Evolutionary conservation across 148 eudicot genomes (phyloP), one percentile per base, ranked within the genome.

Genomic region (Rhododendron henanense): DNA sequence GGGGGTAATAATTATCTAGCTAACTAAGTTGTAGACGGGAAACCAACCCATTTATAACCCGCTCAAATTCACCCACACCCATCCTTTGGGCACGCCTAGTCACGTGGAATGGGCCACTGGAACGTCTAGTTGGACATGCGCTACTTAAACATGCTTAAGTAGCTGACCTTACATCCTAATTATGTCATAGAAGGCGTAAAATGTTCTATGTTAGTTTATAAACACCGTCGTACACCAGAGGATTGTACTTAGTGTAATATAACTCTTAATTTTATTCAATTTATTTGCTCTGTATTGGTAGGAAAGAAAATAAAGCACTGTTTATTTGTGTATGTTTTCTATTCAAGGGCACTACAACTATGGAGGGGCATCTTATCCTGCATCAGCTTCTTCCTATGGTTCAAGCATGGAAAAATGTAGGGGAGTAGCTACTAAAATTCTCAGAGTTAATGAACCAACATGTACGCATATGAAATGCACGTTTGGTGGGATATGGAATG

Each of bases 401-500:
- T 90, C 96, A 55, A 90, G 94, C 89, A 84, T 91, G 86, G 85
- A 86, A 15, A 88, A 90, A 81, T 97, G 99, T 87, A 90, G 88
- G 87, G 89, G 83, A 63, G 87, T 88, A 53, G 93, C 98, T 35
- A 78, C 78, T 19, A 93, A 93, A 90, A 98, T 98, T 84, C 91
- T 97, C 79, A 93, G 87, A 92, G 93, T 93, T 73, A 94, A 97
- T 90, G 98, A 94, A 89, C 88, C 96, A 84, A 90, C 96, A 55
- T 97, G 99, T 69, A 94, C 93, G 59, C 98, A 97, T 90, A 97
- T 95, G 99, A 95, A 95, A 84, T 97, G 99, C 91, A 94, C 98
- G 15, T 97, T 97, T 87, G 98, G 96, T 39, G 99, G 98, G 51
- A 90, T 95, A 16, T 97, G 98, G 99, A 97, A 90, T 86, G 99